Conservation (phyloP, 768 basidiomycete genomes). For the Sporobolomyces phaffii region DNA sequence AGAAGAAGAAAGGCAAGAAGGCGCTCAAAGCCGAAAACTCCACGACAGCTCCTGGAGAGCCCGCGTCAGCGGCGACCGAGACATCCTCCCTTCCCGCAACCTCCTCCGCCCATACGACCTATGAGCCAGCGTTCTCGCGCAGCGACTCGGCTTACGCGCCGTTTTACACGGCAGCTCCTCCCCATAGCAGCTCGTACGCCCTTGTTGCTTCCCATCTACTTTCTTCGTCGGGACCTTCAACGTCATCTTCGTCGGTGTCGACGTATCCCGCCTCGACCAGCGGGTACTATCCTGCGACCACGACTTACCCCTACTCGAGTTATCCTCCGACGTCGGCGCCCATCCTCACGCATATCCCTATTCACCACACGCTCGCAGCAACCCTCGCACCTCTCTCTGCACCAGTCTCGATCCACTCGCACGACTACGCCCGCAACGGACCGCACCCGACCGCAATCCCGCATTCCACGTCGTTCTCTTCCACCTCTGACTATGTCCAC, state of each 20-base stretch:
- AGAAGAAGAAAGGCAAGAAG: slow-evolving; percentile 20
- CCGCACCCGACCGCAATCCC: neutral
- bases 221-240: neutral
- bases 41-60: neutral
- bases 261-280: neutral
- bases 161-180: slow-evolving; percentile 14
- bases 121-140: neutral
- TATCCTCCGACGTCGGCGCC: slow-evolving; percentile 2
- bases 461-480: neutral
- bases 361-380: slow-evolving; percentile 8
- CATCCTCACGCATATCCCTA: slow-evolving; percentile 5
- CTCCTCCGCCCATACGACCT: slow-evolving; percentile 3
- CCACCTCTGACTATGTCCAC: neutral
- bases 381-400: slow-evolving; percentile 8
- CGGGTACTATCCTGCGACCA: slow-evolving; percentile 2
- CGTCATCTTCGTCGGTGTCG: neutral
- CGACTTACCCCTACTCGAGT: neutral
- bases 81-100: neutral
- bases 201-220: neutral
- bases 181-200: neutral
- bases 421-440: neutral
- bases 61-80: neutral
- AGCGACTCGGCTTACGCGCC: slow-evolving; percentile 25
- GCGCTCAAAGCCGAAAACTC: neutral
- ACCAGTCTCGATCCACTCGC: neutral